Evolutionary conservation across 371 early-diverging fungal species (phyloP).

Genomic region (Rhizopus delemar): DNA sequence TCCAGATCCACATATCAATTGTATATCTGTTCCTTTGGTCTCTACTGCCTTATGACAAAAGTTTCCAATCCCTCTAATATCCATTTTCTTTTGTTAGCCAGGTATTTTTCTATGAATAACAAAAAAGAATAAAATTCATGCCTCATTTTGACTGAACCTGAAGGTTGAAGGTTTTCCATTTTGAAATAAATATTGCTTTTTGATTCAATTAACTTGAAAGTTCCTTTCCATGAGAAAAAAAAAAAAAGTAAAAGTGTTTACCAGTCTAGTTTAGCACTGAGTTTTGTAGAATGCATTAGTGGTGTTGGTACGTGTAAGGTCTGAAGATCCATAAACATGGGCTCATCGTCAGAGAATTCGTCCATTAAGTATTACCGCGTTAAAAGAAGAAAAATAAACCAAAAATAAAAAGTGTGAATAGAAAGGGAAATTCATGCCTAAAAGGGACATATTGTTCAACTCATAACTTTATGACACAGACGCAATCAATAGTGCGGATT

Average conservation of each 20-base stretch:
- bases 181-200: slow-evolving; percentile 71
- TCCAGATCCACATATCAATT: slow-evolving; percentile 64
- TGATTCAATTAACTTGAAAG: no score
- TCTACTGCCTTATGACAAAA: slow-evolving; percentile 59
- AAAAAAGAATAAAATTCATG: slow-evolving; percentile 5
- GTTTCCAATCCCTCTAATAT: slow-evolving; percentile 63
- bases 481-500: no score
- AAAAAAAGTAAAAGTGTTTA: slow-evolving; percentile 5
- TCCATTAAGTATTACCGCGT: slow-evolving; percentile 16
- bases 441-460: no score
- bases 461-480: no score
- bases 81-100: neutral
- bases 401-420: no score
- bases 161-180: slow-evolving; percentile 74
- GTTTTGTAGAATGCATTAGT: slow-evolving; percentile 42
- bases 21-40: slow-evolving; percentile 53
- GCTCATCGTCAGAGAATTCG: slow-evolving; percentile 49
- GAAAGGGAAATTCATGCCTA: no score
- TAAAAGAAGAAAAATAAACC: no score
- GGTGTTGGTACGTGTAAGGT: slow-evolving; percentile 52
- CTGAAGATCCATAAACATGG: slow-evolving; percentile 23
- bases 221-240: no score
- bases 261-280: slow-evolving; percentile 49
- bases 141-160: slow-evolving; percentile 76
- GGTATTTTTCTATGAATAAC: neutral